These are phyloP conservation scores for Paramyrothecium roridum DNA, from an alignment of 2,329 filamentous ascomycete genomes.

Conservation along the genomic window DNA sequence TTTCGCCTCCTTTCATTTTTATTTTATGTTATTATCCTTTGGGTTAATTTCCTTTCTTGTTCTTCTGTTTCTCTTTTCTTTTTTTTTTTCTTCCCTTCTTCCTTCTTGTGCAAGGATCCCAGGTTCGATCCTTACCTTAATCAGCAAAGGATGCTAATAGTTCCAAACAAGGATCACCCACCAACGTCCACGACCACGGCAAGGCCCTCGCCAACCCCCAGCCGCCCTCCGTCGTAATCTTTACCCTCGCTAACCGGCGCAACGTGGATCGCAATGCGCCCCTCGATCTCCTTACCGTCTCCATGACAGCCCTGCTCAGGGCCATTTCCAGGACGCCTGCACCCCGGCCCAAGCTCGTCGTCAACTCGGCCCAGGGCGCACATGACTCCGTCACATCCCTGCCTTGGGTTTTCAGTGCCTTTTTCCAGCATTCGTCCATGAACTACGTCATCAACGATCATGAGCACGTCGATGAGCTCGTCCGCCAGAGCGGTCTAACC, in stretches of 20 bases:
- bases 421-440: conserved; percentile 47
- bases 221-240: conserved; percentile 35
- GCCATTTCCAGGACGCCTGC: conserved; percentile 30
- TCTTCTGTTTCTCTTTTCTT: not conserved
- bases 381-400: conserved; percentile 40
- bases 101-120: too few relatives aligned
- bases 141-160: not conserved
- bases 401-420: conserved; percentile 33
- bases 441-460: conserved; percentile 44
- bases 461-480: conserved; percentile 37
- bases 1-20: not conserved
- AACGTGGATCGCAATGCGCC: conserved; percentile 38
- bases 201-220: conserved; percentile 24
- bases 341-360: conserved; percentile 36
- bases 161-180: conserved; percentile 25
- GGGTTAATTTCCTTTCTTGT: not conserved
- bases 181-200: conserved; percentile 31
- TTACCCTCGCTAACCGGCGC: conserved; percentile 46
- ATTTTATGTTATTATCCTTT: too few relatives aligned
- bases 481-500: conserved; percentile 24
- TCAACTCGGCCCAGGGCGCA: conserved; percentile 48
- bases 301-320: conserved; percentile 30
- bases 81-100: too few relatives aligned
- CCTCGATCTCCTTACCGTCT: conserved; percentile 42
- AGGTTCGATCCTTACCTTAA: too few relatives aligned